Evolutionary conservation across 1,284 basidiomycete species (phyloP).

Genomic region (Abortiporus biennis): DNA sequence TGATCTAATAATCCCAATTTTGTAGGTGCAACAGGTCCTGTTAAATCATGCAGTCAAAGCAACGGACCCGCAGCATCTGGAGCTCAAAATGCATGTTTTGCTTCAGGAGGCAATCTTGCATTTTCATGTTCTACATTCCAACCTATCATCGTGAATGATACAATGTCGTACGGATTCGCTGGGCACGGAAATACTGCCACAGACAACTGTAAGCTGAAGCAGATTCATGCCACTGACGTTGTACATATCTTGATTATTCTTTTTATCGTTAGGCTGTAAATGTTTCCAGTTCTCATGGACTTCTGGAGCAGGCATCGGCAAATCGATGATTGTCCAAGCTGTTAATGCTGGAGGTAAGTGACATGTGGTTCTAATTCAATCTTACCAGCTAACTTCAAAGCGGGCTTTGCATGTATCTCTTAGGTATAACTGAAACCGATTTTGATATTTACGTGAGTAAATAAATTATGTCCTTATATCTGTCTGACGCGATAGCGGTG

Average conservation of each 20-base stretch:
- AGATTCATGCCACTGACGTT: neutral
- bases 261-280: constrained; percentile 14
- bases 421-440: constrained; percentile 16
- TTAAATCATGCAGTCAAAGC: constrained; percentile 14
- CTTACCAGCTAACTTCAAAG: neutral
- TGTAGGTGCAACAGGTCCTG: constrained; percentile 13
- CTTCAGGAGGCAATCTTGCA: constrained; percentile 13
- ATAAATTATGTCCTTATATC: neutral
- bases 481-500: too few species aligned
- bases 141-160: constrained; percentile 18
- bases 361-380: neutral
- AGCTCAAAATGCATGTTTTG: constrained; percentile 18
- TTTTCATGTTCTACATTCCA: constrained; percentile 19
- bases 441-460: constrained; percentile 16
- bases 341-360: constrained; percentile 16
- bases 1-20: neutral
- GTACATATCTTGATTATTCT: neutral
- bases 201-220: constrained; percentile 10
- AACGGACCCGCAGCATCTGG: constrained; percentile 13
- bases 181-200: constrained; percentile 18
- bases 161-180: constrained; percentile 18
- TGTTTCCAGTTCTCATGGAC: constrained; percentile 21
- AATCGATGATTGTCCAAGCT: constrained; percentile 19
- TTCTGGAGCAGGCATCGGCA: constrained; percentile 14
- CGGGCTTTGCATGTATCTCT: too few species aligned